Evolutionary conservation across 495 filamentous ascomycete species (phyloP), one percentile per base, ranked within the genome.

Genomic region (Aspergillus carlsbadensis): DNA sequence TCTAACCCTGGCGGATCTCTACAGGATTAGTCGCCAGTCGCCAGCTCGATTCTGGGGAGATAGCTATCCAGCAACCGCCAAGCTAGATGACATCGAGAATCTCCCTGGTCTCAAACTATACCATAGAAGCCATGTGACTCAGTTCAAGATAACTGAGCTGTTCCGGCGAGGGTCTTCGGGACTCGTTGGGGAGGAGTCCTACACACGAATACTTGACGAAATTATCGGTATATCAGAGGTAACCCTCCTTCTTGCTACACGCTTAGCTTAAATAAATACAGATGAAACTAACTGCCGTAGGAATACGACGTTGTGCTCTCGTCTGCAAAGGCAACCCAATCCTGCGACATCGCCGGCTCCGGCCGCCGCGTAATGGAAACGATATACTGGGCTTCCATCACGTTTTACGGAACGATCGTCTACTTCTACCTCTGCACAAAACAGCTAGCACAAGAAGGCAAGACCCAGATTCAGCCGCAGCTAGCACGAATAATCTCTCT

Each of bases 81-180:
- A 62, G 14, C 41, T 72, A 26, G 70, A 72, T 54, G 70, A 72
- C 21, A 31, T 69, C 36, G 70, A 72, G 45, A 72, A 72, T 43
- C 62, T 69, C 11, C 59, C 66, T 2, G 59, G 58, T 8, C 52
- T 67, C 34, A 66, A 63, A 10, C 47, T 70, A 10, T 66, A 70
- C 45, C 66, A 73, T 47, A 61, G 49, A 15, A 67, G 63, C 41
- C 70, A 70, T 51, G 61, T 70, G 15, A 39, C 65, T 6, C 60
- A 71, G 39, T 68, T 70, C 54, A 59, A 62, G 31, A 68, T 67
- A 33, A 68, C 66, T 1, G 66, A 70, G 41, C 41, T 66, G 11
- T 65, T 60, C 48, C 59, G 61, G 49, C 58, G 57, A 7, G 55
- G 62, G 1, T 11, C 24, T 0, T 13, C 49, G 59, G 49, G 7